These are phyloP conservation scores for Colletotrichum tanaceti DNA, from an alignment of 2,329 filamentous ascomycete genomes.

Conservation along the genomic window DNA sequence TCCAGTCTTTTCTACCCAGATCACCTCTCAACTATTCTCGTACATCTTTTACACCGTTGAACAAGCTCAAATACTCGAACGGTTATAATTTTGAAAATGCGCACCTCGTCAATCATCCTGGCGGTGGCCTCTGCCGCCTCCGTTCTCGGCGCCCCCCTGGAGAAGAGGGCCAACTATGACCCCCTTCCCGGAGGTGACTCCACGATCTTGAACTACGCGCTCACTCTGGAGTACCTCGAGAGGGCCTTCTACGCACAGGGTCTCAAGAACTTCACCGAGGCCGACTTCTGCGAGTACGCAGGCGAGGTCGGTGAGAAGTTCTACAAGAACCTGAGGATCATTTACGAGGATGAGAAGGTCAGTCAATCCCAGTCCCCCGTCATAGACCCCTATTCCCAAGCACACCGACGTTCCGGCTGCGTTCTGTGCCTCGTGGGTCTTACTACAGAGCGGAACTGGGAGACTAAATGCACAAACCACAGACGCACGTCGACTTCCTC, in stretches of 20 bases:
- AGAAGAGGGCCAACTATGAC: conserved; percentile 41
- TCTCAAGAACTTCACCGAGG: conserved; percentile 65
- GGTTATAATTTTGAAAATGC: conserved; percentile 17
- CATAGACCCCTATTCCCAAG: not conserved
- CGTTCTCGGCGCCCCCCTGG: conserved; percentile 30
- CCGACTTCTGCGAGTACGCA: conserved; percentile 64
- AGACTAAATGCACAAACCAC: not conserved
- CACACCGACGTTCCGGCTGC: not conserved
- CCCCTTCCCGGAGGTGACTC: conserved; percentile 42
- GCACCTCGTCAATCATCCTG: conserved; percentile 28
- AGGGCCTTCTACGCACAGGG: conserved; percentile 71
- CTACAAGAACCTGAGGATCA: conserved; percentile 67
- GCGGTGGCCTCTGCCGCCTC: conserved; percentile 26
- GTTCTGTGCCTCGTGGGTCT: no score
- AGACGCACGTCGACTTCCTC: conserved; percentile 68
- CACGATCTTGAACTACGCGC: conserved; percentile 57
- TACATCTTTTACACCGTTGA: not conserved
- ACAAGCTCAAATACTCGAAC: not conserved
- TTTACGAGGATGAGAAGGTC: conserved; percentile 65
- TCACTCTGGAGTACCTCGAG: conserved; percentile 68
- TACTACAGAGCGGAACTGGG: no score
- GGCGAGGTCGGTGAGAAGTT: conserved; percentile 57
- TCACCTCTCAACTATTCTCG: not conserved
- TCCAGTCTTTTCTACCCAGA: conserved; percentile 11
- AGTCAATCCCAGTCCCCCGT: not conserved